Conservation (phyloP, 208 protist genomes). For the Acanthamoeba royreba region DNA sequence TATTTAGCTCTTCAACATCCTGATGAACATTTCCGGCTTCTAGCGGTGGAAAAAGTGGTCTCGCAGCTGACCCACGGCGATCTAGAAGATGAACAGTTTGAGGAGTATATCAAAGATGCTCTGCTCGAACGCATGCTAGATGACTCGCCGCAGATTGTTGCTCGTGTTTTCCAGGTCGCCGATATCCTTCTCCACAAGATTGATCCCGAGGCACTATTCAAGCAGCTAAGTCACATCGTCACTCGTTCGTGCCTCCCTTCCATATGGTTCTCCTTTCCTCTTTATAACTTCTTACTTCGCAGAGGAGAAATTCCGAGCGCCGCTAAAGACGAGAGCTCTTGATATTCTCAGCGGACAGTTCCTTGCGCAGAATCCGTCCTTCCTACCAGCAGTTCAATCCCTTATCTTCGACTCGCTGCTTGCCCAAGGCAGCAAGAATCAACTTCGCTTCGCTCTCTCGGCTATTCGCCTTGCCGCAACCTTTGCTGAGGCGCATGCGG, state of each 20-base stretch:
- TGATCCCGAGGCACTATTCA: not conserved
- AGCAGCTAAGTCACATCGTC: not conserved
- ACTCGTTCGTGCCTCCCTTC: not conserved
- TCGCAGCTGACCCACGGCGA: not conserved
- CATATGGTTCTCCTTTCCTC: not conserved
- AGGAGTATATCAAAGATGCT: not conserved
- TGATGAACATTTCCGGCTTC: not conserved
- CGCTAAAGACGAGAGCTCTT: not conserved
- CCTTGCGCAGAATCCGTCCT: not conserved
- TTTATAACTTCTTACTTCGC: not conserved
- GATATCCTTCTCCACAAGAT: not conserved
- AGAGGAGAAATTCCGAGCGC: not conserved
- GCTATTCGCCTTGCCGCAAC: not conserved
- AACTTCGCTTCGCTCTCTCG: not conserved
- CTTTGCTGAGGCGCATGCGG: not conserved
- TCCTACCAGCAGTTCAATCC: not conserved
- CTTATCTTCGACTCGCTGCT: not conserved
- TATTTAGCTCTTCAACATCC: conserved; percentile 37
- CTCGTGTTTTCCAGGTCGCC: not conserved
- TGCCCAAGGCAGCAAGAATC: not conserved
- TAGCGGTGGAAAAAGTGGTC: conserved; percentile 34
- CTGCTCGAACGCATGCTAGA: not conserved
- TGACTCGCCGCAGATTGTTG: not conserved
- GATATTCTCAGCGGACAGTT: not conserved
- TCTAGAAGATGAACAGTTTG: not conserved